Percentiles rank a stretch among this genome's conserved stretches.
phyloP scores from a whole-genome alignment of 208 protist species.

The Histomonas meleagridis region DNA sequence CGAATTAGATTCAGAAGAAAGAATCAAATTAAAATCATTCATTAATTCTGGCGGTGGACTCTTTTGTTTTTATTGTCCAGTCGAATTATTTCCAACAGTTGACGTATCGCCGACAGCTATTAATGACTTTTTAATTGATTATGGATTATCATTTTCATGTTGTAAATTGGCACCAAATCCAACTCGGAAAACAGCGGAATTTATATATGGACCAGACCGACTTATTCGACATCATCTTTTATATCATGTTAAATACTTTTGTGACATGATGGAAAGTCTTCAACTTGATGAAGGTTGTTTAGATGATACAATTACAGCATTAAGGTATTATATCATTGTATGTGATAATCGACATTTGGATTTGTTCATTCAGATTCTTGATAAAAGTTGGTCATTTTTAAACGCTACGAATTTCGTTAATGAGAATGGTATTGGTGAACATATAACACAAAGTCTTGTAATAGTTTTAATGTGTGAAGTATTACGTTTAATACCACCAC shows the following conservation, averaged over 20 bases:
- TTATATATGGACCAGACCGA: not conserved
- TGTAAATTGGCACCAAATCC: not conserved
- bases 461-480: not conserved
- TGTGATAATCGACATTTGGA: not conserved
- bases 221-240: not conserved
- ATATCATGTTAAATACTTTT: not conserved
- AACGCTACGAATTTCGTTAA: not conserved
- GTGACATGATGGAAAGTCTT: not conserved
- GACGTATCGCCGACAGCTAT: not conserved
- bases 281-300: not conserved
- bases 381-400: not conserved
- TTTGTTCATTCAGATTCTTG: not conserved
- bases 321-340: not conserved
- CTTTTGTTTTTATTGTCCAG: not conserved
- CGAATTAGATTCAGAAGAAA: not conserved
- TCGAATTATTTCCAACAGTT: not conserved
- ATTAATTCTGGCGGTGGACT: not conserved
- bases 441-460: not conserved
- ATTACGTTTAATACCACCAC: not conserved
- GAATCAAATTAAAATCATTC: not conserved
- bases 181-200: not conserved
- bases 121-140: slow-evolving; percentile 15
- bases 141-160: not conserved
- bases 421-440: not conserved
- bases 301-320: not conserved